Conservation (phyloP, 257 asterid genomes). For the Capsicum baccatum region DNA sequence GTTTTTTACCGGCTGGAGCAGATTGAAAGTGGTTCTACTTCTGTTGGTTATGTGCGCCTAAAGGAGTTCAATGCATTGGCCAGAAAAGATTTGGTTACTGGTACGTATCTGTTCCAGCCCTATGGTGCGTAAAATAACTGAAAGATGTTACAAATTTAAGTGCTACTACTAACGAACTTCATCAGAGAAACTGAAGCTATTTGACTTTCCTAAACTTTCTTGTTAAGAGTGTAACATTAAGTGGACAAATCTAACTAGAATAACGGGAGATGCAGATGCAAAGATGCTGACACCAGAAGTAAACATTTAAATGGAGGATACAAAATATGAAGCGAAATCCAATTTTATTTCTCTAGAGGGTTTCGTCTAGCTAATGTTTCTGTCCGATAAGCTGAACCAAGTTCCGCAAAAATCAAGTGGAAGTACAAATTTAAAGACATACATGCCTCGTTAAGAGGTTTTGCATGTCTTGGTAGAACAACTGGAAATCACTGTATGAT, state of each 20-base stretch:
- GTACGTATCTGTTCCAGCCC: conserved; percentile 43
- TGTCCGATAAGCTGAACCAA: conserved; percentile 10
- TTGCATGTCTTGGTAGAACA: conserved; percentile 3
- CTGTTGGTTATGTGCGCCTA: conserved; percentile 93
- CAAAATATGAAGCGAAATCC: neutral
- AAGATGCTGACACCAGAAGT: conserved; percentile 22
- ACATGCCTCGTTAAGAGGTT: neutral
- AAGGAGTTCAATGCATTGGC: conserved; percentile 99
- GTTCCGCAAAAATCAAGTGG: neutral
- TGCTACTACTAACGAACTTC: conserved; percentile 7
- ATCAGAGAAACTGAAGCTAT: neutral
- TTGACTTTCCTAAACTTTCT: neutral
- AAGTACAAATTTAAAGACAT: conserved; percentile 1
- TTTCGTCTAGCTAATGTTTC: neutral
- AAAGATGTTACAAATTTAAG: neutral
- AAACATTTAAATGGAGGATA: neutral
- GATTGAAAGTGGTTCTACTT: conserved; percentile 55
- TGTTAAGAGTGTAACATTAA: neutral
- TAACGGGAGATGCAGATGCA: neutral
- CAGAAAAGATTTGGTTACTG: conserved; percentile 86
- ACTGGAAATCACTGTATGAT: neutral
- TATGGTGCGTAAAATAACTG: conserved; percentile 8
- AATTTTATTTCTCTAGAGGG: conserved; percentile 6
- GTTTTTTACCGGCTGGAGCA: conserved; percentile 89
- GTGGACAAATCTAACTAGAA: neutral